phyloP scores from a whole-genome alignment of 2,329 filamentous ascomycete species.

The Orbilia brochopaga region DNA sequence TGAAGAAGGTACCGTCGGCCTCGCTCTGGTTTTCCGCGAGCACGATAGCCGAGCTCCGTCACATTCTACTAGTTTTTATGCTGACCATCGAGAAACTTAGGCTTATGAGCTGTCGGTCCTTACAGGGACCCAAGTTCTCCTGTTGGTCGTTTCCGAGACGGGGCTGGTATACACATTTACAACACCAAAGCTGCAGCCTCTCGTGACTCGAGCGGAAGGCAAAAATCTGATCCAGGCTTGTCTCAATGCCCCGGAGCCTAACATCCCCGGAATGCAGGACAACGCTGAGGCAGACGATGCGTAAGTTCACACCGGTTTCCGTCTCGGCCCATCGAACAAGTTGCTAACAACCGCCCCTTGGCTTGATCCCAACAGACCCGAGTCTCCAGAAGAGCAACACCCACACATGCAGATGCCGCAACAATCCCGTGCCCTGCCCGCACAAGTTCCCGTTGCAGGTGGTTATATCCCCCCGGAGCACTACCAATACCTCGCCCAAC shows the following conservation, averaged over 20 bases:
- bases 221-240: slow-evolving; percentile 99
- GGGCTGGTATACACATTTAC: slow-evolving; percentile 98
- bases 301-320: slow-evolving; percentile 51
- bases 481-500: slow-evolving; percentile 70
- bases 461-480: slow-evolving; percentile 71
- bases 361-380: slow-evolving; percentile 64
- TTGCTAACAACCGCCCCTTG: not conserved
- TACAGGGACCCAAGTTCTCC: slow-evolving; percentile 94
- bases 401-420: slow-evolving; percentile 76
- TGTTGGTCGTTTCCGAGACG: slow-evolving; percentile 95
- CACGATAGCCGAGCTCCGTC: too few species aligned
- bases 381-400: slow-evolving; percentile 84
- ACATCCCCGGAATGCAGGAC: slow-evolving; percentile 75
- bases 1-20: slow-evolving; percentile 88
- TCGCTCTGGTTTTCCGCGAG: too few species aligned
- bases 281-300: slow-evolving; percentile 70
- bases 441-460: slow-evolving; percentile 68
- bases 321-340: not conserved
- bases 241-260: slow-evolving; percentile 87
- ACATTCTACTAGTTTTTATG: slow-evolving; percentile 41
- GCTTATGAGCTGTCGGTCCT: slow-evolving; percentile 97
- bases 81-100: slow-evolving; percentile 61
- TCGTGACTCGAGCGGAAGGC: slow-evolving; percentile 97
- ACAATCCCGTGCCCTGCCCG: slow-evolving; percentile 65
- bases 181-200: slow-evolving; percentile 94